A percentile compares a stretch with the other conserved stretches of the same genome.
Conservation (phyloP, 345 rosid genomes). For the Turritis glabra region DNA sequence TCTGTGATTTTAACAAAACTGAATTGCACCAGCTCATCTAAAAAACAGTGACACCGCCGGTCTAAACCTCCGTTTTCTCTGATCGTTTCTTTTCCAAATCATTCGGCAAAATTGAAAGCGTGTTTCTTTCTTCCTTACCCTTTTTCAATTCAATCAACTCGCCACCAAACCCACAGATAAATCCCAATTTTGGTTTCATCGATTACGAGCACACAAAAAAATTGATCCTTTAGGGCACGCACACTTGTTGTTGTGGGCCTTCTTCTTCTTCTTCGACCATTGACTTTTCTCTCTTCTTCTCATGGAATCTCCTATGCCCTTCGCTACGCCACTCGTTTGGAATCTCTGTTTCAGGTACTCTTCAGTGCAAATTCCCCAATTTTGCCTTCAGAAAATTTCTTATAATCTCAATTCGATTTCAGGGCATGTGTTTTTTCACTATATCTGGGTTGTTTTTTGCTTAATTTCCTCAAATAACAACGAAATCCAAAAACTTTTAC, state of each 20-base stretch:
- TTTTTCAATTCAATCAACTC: not conserved
- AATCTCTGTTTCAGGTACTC: constrained; percentile 35
- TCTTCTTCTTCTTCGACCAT: constrained; percentile 14
- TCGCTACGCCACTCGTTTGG: constrained; percentile 29
- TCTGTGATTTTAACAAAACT: not conserved
- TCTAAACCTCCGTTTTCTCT: constrained; percentile 1
- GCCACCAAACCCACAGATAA: not conserved
- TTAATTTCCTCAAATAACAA: not conserved
- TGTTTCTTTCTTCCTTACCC: not conserved
- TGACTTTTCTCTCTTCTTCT: constrained; percentile 22
- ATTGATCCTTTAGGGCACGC: constrained; percentile 29
- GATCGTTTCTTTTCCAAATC: constrained; percentile 12
- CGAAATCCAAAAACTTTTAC: not conserved
- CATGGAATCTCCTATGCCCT: constrained; percentile 24
- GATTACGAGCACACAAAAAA: constrained; percentile 17
- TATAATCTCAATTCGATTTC: not conserved
- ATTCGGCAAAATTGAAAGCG: constrained; percentile 8
- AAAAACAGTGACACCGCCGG: constrained; percentile 33
- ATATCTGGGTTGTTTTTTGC: not conserved
- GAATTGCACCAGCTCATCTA: constrained; percentile 10
- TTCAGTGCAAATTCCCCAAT: not conserved
- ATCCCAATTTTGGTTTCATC: constrained; percentile 17
- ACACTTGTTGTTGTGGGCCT: constrained; percentile 13
- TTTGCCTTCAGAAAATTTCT: not conserved
- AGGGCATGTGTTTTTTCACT: not conserved